Base-by-base conservation (phyloP, 768 basidiomycete genomes). In the Amanita inopinata region DNA sequence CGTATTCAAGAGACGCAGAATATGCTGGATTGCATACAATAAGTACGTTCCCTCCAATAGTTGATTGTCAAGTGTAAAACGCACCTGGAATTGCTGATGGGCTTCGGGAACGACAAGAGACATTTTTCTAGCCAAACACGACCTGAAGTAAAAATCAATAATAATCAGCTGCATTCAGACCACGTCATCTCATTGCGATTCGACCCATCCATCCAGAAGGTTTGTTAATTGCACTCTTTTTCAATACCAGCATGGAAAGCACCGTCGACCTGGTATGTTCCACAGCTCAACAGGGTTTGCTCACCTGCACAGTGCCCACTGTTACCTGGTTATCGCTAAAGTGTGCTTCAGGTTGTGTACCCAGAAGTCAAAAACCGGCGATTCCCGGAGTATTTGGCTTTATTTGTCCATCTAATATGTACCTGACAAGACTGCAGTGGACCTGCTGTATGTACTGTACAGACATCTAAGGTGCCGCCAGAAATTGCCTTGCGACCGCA, bases 1-100 rank as follows among this genome's bases (percentile, higher is more conserved):
- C 63, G 96, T 98, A 77, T 98, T 98, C 55, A 96, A 74, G 33
- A 99, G 80, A 85, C 96, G 96, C 48, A 99, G 71, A 66, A 99
- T 99, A 80, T 98, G 96, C 90, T 97, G 58, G 30, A 55, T 24
- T 38, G 15, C 17, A 35, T 20, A 31, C 27, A 28, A n/a, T n/a
- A n/a, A n/a, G n/a, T n/a, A n/a, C n/a, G n/a, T n/a, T n/a, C n/a
- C n/a, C n/a, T n/a, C n/a, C 27, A 28, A 28, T 28, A 28, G n/a
- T 28, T 7, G 27, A 28, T 31, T 14, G 43, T 46, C n/a, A 44
- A 46, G 34, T 41, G 17, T 5, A 38, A 28, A 39, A 25, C 23
- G 3, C 10, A 88, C 90, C 74, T 92, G 91, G 70, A 94, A 94
- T 71, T 93, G 91, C 59, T 87, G 81, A 61, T 97, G 90, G 49